Evolutionary conservation across 1,284 basidiomycete genomes (phyloP), one percentile per base, ranked within the genome.

Genomic region (Melampsora americana): DNA sequence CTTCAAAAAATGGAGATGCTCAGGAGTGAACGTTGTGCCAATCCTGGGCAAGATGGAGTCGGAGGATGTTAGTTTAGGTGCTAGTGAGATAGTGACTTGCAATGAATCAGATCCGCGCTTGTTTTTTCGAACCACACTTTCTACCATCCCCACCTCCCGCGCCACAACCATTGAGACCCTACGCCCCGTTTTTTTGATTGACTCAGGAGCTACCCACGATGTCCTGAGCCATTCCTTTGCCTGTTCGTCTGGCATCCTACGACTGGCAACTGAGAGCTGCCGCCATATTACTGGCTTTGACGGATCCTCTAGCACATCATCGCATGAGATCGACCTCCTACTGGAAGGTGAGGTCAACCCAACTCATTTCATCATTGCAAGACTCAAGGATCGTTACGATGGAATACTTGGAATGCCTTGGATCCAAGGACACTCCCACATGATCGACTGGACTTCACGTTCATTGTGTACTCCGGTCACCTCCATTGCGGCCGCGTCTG

Each of bases 151-250:
- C 32, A 1, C 35, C 35, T 32, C 64, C 32, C 16, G 16, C 16
- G 64, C 32, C 35, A 66, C 64, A 42, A 44, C 48, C 39, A 61
- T 26, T 35, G 35, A 35, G 35, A 35, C 9, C 35, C 35, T 9
- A 35, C 35, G 9, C 3, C 2, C 61, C 61, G n/a, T 42, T 1
- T 64, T 64, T 12, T 16, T 66, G 9, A 66, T 66, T 66, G 64
- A 66, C 14, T 66, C 64, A 1, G 64, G 64, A 1, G 64, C 64
- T 16, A 66, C 64, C n/a, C 64, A 44, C 35, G n/a, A 66, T 42
- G 35, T 64, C 6, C 6, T 64, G 30, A 35, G 61, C 28, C 20
- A 64, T 7, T 64, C 61, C 61, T 64, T n/a, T n/a, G 61, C 61
- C 3, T 11, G 61, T n/a, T 26, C 5, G 35, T 11, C n/a, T 14